Base-by-base conservation (phyloP, 176 grass and related monocot genomes). In the Secale cereale region DNA sequence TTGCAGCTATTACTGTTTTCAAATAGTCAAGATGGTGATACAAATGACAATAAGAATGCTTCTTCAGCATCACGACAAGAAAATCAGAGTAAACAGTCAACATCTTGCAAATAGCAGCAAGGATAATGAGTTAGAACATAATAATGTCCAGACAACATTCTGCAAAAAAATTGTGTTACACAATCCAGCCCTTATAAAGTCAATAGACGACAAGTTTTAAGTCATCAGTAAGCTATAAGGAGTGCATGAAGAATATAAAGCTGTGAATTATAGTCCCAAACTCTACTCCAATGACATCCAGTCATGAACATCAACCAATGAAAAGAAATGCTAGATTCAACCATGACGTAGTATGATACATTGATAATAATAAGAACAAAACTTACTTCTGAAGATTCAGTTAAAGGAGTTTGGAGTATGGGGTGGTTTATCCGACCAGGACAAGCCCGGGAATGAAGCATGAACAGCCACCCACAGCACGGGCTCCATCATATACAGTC, bases 371-470 rank as follows among this genome's bases (percentile, higher is more conserved):
- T 67, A 67, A 26, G 82, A 76, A 76, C 8, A 1, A 8, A 75
- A 64, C 12, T 59, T 40, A 35, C 23, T 74, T 74, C 25, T 50
- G 10, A 64, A 45, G 27, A 84, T 75, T 62, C 4, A 12, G 6
- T 52, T 52, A 52, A 52, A 52, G 48, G 15, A 46, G 13, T 13
- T 46, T 46, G 43, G 13, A 46, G 43, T 46, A 1, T 1, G 1
- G 46, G 2, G 30, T 37, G 70, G 77, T 77, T 89, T 50, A 22
- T 68, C 67, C 62, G 78, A 85, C 52, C 61, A 85, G 50, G 88
- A 89, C 50, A 82, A 81, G 33, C 74, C 10, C 10, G 4, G 29
- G 36, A 61, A 85, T 25, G 83, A 33, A 85, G 29, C 48, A 17
- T 15, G 35, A 70, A 50, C 45, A 76, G 78, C 70, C 78, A 62